Evolutionary conservation across 139 green algal species (phyloP).

Genomic region (Monoraphidium neglectum): DNA sequence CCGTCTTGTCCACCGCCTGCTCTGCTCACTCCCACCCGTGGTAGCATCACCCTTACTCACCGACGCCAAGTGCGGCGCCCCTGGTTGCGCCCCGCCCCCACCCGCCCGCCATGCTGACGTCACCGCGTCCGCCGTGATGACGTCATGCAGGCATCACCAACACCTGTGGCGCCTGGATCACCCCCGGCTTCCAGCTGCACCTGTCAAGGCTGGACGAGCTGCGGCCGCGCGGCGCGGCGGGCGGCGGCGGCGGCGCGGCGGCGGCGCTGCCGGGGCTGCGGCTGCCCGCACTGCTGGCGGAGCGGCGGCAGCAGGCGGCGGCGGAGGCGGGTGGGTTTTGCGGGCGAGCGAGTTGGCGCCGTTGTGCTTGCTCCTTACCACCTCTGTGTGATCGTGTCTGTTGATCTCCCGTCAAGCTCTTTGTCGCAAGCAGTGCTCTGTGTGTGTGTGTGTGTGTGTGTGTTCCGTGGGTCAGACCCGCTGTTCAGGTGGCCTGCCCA

Average conservation of each 20-base stretch:
- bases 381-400: no score
- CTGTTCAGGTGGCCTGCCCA: no score
- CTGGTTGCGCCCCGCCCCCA: not conserved
- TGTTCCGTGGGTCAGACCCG: not conserved
- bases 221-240: not conserved
- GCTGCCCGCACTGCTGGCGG: constrained; percentile 11
- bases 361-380: no score
- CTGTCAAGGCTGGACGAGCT: constrained; percentile 57
- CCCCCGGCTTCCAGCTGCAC: constrained; percentile 80
- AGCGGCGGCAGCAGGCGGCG: constrained; percentile 8
- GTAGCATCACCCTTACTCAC: not conserved
- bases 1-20: not conserved
- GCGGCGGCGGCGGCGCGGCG: constrained; percentile 10
- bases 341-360: no score
- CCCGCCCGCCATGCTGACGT: not conserved
- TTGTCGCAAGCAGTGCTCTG: no score
- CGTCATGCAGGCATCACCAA: constrained; percentile 55
- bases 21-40: not conserved
- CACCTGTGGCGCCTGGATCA: constrained; percentile 64
- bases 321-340: not conserved
- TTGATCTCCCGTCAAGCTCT: no score
- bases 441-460: no score
- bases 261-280: constrained; percentile 21
- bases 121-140: constrained; percentile 26
- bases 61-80: not conserved